These are phyloP conservation scores for Trichosanthes truncata DNA, from an alignment of 306 rosid species.

Conservation along the genomic window DNA sequence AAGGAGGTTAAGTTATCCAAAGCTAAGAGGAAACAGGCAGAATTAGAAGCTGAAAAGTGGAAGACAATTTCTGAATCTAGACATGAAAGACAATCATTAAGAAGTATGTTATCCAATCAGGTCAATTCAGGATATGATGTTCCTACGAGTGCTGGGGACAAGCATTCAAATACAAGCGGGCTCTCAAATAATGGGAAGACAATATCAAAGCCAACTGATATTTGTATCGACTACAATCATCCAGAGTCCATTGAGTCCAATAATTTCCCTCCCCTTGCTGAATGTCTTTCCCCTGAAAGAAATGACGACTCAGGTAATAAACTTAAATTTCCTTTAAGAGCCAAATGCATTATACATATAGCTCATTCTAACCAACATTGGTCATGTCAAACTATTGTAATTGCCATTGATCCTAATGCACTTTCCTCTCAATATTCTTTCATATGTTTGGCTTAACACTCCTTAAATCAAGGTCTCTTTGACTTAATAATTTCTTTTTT, in stretches of 20 bases:
- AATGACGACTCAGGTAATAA: constrained; percentile 52
- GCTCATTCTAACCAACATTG: neutral
- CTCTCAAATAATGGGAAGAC: constrained; percentile 27
- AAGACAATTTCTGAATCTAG: constrained; percentile 70
- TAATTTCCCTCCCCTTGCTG: constrained; percentile 26
- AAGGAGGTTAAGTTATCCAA: constrained; percentile 80
- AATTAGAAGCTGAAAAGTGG: constrained; percentile 71
- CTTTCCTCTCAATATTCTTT: neutral
- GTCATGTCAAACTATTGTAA: neutral
- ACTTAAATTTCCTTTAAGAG: constrained; percentile 4
- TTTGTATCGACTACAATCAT: constrained; percentile 17
- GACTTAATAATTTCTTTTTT: neutral
- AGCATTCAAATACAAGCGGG: constrained; percentile 29
- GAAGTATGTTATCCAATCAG: constrained; percentile 54
- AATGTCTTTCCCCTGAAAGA: constrained; percentile 32
- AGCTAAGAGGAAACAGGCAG: constrained; percentile 87
- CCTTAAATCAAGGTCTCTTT: neutral
- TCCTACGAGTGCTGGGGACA: constrained; percentile 30
- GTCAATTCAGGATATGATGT: constrained; percentile 48
- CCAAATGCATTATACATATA: neutral
- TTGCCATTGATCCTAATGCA: neutral
- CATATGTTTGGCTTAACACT: neutral
- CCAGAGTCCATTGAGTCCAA: constrained; percentile 29
- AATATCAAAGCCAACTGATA: constrained; percentile 19
- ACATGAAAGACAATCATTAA: constrained; percentile 66